Evolutionary conservation across 2,329 filamentous ascomycete species (phyloP), one percentile per base, ranked within the genome.

Genomic region (Metarhizium album): DNA sequence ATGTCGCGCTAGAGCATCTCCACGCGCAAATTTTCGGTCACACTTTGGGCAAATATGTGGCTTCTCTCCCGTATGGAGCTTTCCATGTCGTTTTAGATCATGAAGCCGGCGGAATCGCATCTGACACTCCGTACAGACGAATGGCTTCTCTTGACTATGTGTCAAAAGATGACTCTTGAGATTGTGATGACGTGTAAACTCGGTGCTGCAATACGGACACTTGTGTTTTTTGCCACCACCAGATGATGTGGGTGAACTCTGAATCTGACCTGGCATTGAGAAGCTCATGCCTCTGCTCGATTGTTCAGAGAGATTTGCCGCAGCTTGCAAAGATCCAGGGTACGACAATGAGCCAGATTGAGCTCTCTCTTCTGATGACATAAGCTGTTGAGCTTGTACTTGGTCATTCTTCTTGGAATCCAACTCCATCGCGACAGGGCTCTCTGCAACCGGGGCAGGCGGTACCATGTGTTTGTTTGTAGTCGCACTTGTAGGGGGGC

Each of bases 131-230:
- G 88, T 84, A 64, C 93, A 98, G 27, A 93, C 81, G 63, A 93
- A 98, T 0, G 93, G 93, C 69, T 98, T 98, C 68, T 98, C 93
- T 74, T 98, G 91, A 62, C 90, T 96, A 68, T 97, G 93, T 0
- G 93, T 97, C 64, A 98, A 80, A 52, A 98, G 78, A 70, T 98
- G 93, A 59, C 90, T 96, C 71, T 97, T 98, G 27, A 97, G 79
- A 62, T 98, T 97, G 66, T 97, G 93, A 64, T 97, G 93, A 43
- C 93, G 82, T 27, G 93, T 98, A 60, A 98, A 98, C 62, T 95
- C 93, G 4, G 93, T 96, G 38, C 89, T 82, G 74, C 93, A 98
- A 67, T 95, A 95, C 1, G 89, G 91, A 63, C 93, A 98, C 67
- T 93, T 95, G 72, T 98, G 91, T 62, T 93, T 91, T 71, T 95